Evolutionary conservation across 495 filamentous ascomycete species (phyloP), one percentile per base, ranked within the genome.

Genomic region (Aspergillus campestris): DNA sequence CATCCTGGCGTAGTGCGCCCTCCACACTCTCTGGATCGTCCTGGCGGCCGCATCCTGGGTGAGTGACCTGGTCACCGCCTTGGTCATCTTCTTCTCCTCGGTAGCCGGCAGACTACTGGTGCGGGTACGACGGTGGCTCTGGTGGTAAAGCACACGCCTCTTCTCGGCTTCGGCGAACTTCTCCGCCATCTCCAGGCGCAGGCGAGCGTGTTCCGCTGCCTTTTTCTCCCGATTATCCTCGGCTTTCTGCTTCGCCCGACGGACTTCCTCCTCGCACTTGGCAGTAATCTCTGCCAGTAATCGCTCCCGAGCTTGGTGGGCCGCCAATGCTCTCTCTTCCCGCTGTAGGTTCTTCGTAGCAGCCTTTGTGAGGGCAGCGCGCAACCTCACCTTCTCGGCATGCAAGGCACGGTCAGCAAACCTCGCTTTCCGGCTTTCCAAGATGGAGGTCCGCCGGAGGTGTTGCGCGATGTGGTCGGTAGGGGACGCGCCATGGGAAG

Each of bases 311-410:
- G 90, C 84, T 49, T 94, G 80, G 39, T 94, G 84, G 5, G 94
- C 92, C n/a, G 90, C 89, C 47, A 95, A 58, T 1, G 88, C 89
- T 52, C 84, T 69, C 66, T 92, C 87, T 63, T 96, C 88, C 50
- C 80, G 78, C 18, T 71, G 67, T 10, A 72, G 35, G 59, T 82
- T 80, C 33, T 78, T 76, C 12, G 80, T 81, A 10, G 81, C 79
- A 32, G 85, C 84, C 72, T 89, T 95, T 29, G 83, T 84, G 43
- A 87, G 64, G n/a, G 87, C 88, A 36, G 87, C 92, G 44, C 85
- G 84, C 43, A 92, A 69, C 45, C 92, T 86, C n/a, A 98, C 92
- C 69, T 95, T 90, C 62, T 98, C 92, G 38, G 89, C 92, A 68
- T 98, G 89, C 35, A 88, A 87, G 8, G 91, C 94, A 35, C 91